A percentile compares a stretch with the other conserved stretches of the same genome.
Evolutionary conservation across 345 rosid species (phyloP).

Genomic region (Salix exigua): DNA sequence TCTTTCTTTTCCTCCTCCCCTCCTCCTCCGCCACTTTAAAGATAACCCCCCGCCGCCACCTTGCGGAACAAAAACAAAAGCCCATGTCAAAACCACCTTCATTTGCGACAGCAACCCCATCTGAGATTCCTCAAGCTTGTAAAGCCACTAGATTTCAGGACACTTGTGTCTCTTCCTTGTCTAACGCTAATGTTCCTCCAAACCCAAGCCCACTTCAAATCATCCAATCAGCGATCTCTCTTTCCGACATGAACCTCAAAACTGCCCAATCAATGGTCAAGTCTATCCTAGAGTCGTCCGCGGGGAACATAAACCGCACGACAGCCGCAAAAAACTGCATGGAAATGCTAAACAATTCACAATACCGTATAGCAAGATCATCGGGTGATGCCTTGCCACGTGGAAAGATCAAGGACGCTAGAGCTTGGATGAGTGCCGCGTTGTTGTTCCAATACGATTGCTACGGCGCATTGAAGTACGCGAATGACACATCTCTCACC

Average conservation of each 20-base stretch:
- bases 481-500: constrained; percentile 53
- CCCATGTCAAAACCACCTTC: not conserved
- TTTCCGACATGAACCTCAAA: constrained; percentile 51
- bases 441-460: constrained; percentile 70
- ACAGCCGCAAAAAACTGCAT: constrained; percentile 55
- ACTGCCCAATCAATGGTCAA: constrained; percentile 50
- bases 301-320: constrained; percentile 53
- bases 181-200: constrained; percentile 20
- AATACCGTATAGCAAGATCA: constrained; percentile 41
- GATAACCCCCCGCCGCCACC: constrained; percentile 2
- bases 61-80: not conserved
- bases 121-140: constrained; percentile 45
- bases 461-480: constrained; percentile 65
- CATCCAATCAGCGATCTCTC: constrained; percentile 60
- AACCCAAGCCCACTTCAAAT: constrained; percentile 50
- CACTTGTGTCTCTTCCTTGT: constrained; percentile 39
- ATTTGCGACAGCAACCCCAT: not conserved
- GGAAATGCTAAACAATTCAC: constrained; percentile 53
- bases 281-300: constrained; percentile 52
- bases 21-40: constrained; percentile 4
- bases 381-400: constrained; percentile 39
- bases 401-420: constrained; percentile 58
- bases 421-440: constrained; percentile 82
- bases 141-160: constrained; percentile 62
- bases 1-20: constrained; percentile 8